Conservation (phyloP, 2,329 filamentous ascomycete species). For the Didymella segeticola region DNA sequence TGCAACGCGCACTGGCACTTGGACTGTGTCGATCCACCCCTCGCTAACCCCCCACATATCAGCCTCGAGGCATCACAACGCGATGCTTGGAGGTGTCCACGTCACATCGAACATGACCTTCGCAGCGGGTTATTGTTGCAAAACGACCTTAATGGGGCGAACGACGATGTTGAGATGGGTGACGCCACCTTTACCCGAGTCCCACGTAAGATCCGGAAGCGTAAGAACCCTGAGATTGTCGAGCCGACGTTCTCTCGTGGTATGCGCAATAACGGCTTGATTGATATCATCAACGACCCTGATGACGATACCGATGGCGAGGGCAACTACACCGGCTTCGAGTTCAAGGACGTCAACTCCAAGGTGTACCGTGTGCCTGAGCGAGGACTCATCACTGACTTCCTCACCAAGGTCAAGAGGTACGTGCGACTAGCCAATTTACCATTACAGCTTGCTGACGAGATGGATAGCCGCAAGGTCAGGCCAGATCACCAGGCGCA, state of each 20-base stretch:
- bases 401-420: conserved; percentile 68
- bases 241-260: conserved; percentile 65
- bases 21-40: conserved; percentile 86
- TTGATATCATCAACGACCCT: conserved; percentile 54
- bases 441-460: neutral
- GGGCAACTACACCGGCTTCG: conserved; percentile 44
- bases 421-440: conserved; percentile 15
- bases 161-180: conserved; percentile 39
- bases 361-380: conserved; percentile 54
- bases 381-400: conserved; percentile 58
- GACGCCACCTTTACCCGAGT: conserved; percentile 37
- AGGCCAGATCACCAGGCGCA: conserved; percentile 24
- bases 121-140: conserved; percentile 42
- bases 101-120: conserved; percentile 81
- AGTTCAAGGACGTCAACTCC: conserved; percentile 45
- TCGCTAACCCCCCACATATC: conserved; percentile 75
- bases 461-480: conserved; percentile 13
- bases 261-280: conserved; percentile 59
- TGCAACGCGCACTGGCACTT: conserved; percentile 88
- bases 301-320: conserved; percentile 52
- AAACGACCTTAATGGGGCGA: conserved; percentile 40
- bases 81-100: conserved; percentile 84
- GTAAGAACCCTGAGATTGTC: conserved; percentile 56
- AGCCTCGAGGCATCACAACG: conserved; percentile 61
- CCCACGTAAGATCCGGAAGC: conserved; percentile 56